Percentiles rank a stretch among this genome's conserved stretches.
Conservation (phyloP, 352 stramenopile genomes). For the Phytophthora palmivora region DNA sequence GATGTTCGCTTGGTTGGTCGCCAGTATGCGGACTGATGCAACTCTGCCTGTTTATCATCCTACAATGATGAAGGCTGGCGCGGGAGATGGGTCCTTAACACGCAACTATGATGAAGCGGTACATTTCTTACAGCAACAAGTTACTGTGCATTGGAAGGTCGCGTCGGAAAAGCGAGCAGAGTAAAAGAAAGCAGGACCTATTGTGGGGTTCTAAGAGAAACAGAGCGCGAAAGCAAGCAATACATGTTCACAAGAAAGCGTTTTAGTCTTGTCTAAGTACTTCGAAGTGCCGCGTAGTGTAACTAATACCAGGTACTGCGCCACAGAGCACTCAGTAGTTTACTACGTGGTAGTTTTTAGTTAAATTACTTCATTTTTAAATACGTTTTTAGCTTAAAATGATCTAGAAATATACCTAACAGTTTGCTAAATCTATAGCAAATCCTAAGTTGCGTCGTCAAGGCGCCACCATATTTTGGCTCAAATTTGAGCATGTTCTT, state of each 20-base stretch:
- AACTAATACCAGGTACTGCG: too few relatives aligned
- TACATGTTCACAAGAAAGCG: slow-evolving; percentile 30
- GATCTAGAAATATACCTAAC: too few relatives aligned
- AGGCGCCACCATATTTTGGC: too few relatives aligned
- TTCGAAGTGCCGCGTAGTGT: too few relatives aligned
- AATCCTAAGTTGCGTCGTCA: too few relatives aligned
- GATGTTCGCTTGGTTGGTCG: slow-evolving; percentile 7
- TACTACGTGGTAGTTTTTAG: too few relatives aligned
- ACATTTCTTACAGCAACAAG: not conserved
- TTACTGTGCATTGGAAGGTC: slow-evolving; percentile 12
- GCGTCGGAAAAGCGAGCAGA: slow-evolving; percentile 3
- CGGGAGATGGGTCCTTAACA: slow-evolving; percentile 17
- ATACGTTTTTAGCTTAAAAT: too few relatives aligned
- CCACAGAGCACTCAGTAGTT: too few relatives aligned
- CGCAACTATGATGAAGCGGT: not conserved
- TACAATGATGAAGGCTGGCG: slow-evolving; percentile 15
- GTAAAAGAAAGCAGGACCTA: slow-evolving; percentile 2
- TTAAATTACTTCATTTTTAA: too few relatives aligned
- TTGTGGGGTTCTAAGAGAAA: slow-evolving; percentile 6
- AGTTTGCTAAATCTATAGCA: too few relatives aligned
- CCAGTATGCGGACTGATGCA: not conserved
- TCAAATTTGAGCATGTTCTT: too few relatives aligned
- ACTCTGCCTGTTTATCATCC: slow-evolving; percentile 24
- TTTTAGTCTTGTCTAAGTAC: slow-evolving; percentile 17
- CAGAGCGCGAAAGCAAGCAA: slow-evolving; percentile 26